These are phyloP conservation scores for Plasmodium sp. DNA, from an alignment of 169 alveolate genomes.

Conservation along the genomic window DNA sequence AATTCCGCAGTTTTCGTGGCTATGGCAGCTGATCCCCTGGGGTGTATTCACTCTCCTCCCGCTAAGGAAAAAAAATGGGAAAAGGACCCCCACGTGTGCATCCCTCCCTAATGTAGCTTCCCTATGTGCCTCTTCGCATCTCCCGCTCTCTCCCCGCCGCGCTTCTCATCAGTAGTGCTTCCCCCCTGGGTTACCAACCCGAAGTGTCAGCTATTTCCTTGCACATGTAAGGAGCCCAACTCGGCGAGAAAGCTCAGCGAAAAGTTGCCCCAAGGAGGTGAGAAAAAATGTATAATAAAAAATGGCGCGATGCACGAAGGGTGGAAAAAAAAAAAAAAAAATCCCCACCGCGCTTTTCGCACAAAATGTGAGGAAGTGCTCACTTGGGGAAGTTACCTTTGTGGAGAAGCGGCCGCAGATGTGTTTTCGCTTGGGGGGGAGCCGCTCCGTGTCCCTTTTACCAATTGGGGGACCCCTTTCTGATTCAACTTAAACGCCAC, in stretches of 20 bases:
- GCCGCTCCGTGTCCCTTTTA: not conserved
- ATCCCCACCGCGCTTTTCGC: not conserved
- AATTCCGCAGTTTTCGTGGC: not conserved
- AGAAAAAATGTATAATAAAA: too few relatives aligned
- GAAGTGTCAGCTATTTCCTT: not conserved
- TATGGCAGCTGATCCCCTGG: not conserved
- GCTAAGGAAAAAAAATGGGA: too few relatives aligned
- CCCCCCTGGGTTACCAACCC: not conserved
- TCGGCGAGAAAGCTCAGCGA: not conserved
- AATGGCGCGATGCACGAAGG: not conserved
- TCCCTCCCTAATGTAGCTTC: not conserved
- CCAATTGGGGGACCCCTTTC: not conserved
- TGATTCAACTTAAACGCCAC: not conserved
- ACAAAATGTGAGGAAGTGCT: not conserved
- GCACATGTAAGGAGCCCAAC: not conserved
- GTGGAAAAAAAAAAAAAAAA: not conserved
- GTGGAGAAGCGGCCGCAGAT: not conserved
- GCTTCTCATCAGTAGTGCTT: not conserved
- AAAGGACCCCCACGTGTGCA: not conserved
- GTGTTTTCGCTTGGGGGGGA: not conserved
- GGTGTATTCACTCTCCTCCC: not conserved
- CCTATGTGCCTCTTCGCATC: not conserved
- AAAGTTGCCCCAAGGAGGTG: not conserved
- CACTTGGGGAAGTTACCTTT: not conserved
- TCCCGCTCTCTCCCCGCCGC: not conserved